Percentiles rank a stretch among this genome's conserved stretches.
These are phyloP conservation scores for Typha latifolia DNA, from an alignment of 176 grass and related monocot genomes.

Conservation along the genomic window DNA sequence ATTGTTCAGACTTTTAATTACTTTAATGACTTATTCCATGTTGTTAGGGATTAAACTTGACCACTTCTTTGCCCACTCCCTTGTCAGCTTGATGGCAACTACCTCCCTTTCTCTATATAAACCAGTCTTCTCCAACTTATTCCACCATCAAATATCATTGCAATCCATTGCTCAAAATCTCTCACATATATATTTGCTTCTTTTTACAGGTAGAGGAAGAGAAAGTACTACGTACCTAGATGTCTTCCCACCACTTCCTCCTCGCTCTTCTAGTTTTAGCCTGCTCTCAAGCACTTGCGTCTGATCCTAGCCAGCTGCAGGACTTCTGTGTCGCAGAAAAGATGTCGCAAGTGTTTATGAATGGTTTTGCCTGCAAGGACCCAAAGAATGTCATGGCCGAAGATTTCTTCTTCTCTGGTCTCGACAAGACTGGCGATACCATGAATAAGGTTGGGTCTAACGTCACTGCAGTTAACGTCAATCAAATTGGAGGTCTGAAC, in stretches of 20 bases:
- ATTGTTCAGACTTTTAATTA: no score
- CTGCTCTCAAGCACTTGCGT: conserved; percentile 7
- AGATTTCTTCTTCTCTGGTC: conserved; percentile 2
- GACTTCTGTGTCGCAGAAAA: conserved; percentile 29
- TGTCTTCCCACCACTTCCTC: conserved; percentile 4
- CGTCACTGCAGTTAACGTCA: background rate
- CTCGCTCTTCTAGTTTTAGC: conserved; percentile 4
- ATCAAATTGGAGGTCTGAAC: background rate
- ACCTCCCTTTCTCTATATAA: background rate
- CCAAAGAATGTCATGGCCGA: background rate
- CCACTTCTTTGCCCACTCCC: no score
- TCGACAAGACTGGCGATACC: conserved; percentile 14
- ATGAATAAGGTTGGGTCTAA: conserved; percentile 19
- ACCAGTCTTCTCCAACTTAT: background rate
- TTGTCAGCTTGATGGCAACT: no score
- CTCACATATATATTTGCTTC: no score
- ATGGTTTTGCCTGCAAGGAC: background rate
- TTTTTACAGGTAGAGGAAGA: background rate
- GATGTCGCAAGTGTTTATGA: conserved; percentile 5
- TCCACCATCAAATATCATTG: background rate
- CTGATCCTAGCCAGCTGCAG: conserved; percentile 25
- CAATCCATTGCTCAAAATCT: background rate
- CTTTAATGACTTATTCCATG: no score
- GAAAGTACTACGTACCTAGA: background rate
- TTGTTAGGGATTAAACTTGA: no score